A percentile compares a stretch with the other conserved stretches of the same genome.
Conservation (phyloP, 1,139 yeast species). For the Debaryomyces robertsiae region DNA sequence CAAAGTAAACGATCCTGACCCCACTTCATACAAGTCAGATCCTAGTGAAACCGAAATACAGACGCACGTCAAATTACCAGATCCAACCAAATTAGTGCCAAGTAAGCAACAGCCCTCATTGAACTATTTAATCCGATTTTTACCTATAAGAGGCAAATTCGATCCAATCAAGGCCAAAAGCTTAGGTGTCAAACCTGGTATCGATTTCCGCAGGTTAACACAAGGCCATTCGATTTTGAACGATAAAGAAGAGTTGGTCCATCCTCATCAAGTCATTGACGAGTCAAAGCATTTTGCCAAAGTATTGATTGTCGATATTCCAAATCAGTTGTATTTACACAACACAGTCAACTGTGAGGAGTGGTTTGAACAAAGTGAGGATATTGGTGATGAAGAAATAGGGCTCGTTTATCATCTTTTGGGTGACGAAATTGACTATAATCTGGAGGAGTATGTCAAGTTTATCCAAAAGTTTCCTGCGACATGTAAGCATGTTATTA, state of each 20-base stretch:
- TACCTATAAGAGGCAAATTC: slow-evolving; percentile 79
- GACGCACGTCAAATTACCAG: slow-evolving; percentile 42
- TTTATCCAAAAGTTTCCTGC: slow-evolving; percentile 53
- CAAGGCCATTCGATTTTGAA: slow-evolving; percentile 60
- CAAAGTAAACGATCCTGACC: slow-evolving; percentile 38
- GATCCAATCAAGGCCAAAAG: slow-evolving; percentile 62
- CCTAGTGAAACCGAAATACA: slow-evolving; percentile 45
- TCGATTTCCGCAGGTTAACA: slow-evolving; percentile 58
- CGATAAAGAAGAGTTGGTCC: slow-evolving; percentile 58
- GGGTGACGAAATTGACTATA: slow-evolving; percentile 62
- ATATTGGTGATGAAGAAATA: slow-evolving; percentile 38
- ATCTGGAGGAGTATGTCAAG: slow-evolving; percentile 44
- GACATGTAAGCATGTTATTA: slow-evolving; percentile 61
- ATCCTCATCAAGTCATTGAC: slow-evolving; percentile 75
- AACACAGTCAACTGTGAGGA: slow-evolving; percentile 39
- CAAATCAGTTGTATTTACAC: slow-evolving; percentile 53
- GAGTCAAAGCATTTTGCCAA: slow-evolving; percentile 60
- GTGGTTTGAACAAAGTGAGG: slow-evolving; percentile 27
- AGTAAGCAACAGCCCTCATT: slow-evolving; percentile 32
- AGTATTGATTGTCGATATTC: slow-evolving; percentile 74
- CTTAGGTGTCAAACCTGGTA: slow-evolving; percentile 72
- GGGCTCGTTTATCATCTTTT: slow-evolving; percentile 74
- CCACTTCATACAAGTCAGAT: slow-evolving; percentile 43
- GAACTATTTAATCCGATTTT: slow-evolving; percentile 65
- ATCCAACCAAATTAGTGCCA: slow-evolving; percentile 21